Evolutionary conservation across 352 stramenopile species (phyloP), one percentile per base, ranked within the genome.

Genomic region (Thalassiosira pacifica): DNA sequence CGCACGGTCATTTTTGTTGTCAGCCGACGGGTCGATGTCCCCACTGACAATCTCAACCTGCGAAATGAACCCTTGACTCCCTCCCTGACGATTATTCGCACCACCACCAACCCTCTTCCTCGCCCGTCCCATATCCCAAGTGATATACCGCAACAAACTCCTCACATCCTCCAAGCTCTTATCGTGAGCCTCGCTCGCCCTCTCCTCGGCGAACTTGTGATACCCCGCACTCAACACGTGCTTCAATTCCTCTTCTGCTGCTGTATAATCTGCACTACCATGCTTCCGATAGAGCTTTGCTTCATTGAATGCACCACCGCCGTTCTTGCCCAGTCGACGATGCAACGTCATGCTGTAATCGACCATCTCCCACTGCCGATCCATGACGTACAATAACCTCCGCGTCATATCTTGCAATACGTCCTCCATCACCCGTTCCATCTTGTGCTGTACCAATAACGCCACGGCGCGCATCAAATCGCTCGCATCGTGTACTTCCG

Each of bases 131-230:
- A 82, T 82, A 64, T 82, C 74, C 74, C 74, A 82, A 8, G 74
- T 82, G 24, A 82, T 40, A 52, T 82, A 82, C 24, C 64, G 29
- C 22, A 82, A 53, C 31, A 82, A 70, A 0, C 63, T 68, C 31
- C 37, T 45, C 5, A 82, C 32, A 76, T 82, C 74, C 63, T 82
- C 74, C 37, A 68, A 55, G 63, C 74, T 69, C 34, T 76, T 72
- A 0, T 13, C 13, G 53, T 76, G 64, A 55, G 65, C 74, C 37
- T 68, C 18, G 13, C 19, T 34, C 13, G 74, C 74, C 18, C 34
- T 67, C 32, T 75, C 74, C 69, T 69, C 32, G 1, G 74, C 74
- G 75, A 82, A 82, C 18, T 82, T 75, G 52, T 82, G 74, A 75
- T 64, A 82, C 55, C 31, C 48, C 26, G 29, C 27, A 1, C 48